These are phyloP conservation scores for Pseudocercospora fuligena DNA, from an alignment of 2,329 filamentous ascomycete genomes.

Conservation along the genomic window DNA sequence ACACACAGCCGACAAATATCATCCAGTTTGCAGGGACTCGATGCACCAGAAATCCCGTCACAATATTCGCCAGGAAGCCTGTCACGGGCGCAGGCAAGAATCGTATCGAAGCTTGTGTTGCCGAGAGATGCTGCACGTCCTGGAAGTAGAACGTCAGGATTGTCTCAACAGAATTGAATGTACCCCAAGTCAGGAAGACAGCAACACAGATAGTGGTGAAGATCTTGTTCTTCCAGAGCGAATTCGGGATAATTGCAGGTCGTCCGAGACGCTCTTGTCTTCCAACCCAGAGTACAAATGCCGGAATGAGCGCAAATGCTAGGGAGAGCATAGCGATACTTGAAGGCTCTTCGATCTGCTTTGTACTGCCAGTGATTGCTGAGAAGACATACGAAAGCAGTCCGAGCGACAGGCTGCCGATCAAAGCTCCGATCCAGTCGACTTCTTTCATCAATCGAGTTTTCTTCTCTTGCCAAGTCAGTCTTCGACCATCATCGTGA, in stretches of 20 bases:
- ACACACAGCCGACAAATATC: neutral
- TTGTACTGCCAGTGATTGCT: neutral
- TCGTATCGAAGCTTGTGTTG: neutral
- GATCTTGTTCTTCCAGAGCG: neutral
- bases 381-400: neutral
- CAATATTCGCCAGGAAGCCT: neutral
- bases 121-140: neutral
- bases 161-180: neutral
- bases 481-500: neutral
- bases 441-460: neutral
- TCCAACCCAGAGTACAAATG: neutral
- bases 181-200: constrained; percentile 3
- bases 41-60: neutral
- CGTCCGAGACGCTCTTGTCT: neutral
- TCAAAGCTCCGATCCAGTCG: neutral
- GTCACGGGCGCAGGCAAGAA: neutral
- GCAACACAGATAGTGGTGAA: constrained; percentile 1
- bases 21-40: constrained; percentile 3
- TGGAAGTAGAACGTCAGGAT: constrained; percentile 2
- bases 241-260: neutral
- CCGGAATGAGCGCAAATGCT: neutral
- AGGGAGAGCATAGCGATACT: neutral
- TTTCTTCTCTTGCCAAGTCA: neutral
- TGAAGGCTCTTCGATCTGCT: neutral
- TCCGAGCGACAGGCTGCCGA: neutral